Evolutionary conservation across 441 rosid species (phyloP).

Genomic region (Pelargonium myrrhifolium): DNA sequence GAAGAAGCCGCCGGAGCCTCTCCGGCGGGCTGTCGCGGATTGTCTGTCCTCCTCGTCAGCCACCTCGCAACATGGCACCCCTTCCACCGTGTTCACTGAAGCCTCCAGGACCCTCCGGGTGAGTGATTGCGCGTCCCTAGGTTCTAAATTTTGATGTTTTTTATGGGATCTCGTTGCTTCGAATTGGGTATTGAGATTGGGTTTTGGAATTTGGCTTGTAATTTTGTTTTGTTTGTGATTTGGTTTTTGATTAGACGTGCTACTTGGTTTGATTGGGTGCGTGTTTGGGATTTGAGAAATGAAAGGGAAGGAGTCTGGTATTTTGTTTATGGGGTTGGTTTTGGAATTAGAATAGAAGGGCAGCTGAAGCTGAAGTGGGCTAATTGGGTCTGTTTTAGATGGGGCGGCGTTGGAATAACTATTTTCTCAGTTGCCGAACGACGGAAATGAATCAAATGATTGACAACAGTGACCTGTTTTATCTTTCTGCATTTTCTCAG

Average conservation of each 20-base stretch:
- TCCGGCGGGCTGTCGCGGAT: slow-evolving; percentile 87
- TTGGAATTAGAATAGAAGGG: neutral
- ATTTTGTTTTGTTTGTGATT: slow-evolving; percentile 2
- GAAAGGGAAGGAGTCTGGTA: no score
- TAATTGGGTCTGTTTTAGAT: neutral
- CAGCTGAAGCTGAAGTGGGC: neutral
- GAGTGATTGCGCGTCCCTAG: slow-evolving; percentile 19
- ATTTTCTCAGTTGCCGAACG: slow-evolving; percentile 1
- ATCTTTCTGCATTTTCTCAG: neutral
- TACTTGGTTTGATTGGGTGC: neutral
- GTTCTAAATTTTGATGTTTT: slow-evolving; percentile 8
- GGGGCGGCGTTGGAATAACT: neutral
- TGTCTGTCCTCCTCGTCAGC: slow-evolving; percentile 66
- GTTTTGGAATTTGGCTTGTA: slow-evolving; percentile 13
- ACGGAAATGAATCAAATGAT: neutral
- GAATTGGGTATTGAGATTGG: neutral
- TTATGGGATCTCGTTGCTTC: slow-evolving; percentile 25
- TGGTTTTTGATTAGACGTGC: neutral
- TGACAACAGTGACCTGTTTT: neutral
- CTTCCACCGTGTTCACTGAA: slow-evolving; percentile 46
- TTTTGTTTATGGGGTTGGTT: no score
- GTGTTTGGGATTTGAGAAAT: neutral
- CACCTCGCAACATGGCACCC: slow-evolving; percentile 49
- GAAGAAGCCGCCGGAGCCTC: slow-evolving; percentile 93
- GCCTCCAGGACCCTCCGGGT: slow-evolving; percentile 94